Evolutionary conservation across 2,329 filamentous ascomycete species (phyloP).

Genomic region (Tolypocladium pustulatum): DNA sequence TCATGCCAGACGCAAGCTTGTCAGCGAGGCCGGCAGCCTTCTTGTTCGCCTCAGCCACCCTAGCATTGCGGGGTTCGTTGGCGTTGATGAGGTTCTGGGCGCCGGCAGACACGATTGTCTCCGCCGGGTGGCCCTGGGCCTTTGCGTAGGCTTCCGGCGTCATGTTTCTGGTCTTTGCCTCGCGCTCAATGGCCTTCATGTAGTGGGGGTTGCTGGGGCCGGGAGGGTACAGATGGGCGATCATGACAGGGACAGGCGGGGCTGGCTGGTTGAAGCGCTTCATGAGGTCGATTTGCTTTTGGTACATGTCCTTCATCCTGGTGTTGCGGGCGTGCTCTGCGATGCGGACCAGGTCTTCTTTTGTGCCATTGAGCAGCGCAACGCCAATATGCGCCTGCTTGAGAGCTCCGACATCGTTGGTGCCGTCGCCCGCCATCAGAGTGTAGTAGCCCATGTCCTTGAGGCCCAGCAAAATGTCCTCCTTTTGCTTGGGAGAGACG

Average conservation of each 20-base stretch:
- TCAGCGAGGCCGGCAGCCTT: slow-evolving; percentile 75
- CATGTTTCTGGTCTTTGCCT: slow-evolving; percentile 69
- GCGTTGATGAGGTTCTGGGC: slow-evolving; percentile 40
- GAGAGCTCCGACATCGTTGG: slow-evolving; percentile 92
- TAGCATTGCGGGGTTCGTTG: slow-evolving; percentile 10
- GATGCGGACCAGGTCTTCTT: slow-evolving; percentile 83
- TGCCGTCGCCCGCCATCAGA: slow-evolving; percentile 96
- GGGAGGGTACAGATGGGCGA: slow-evolving; percentile 89
- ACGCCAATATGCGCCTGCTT: slow-evolving; percentile 98
- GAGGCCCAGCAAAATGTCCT: slow-evolving; percentile 91
- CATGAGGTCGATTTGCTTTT: slow-evolving; percentile 91
- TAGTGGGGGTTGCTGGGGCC: slow-evolving; percentile 90
- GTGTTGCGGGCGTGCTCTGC: slow-evolving; percentile 87
- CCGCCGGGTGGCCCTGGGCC: slow-evolving; percentile 40
- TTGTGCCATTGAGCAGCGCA: slow-evolving; percentile 87
- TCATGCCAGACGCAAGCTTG: slow-evolving; percentile 74
- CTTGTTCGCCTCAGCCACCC: slow-evolving; percentile 52
- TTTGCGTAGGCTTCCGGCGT: slow-evolving; percentile 47
- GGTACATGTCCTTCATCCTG: slow-evolving; percentile 97
- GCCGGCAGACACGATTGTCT: slow-evolving; percentile 57
- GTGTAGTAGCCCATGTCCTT: slow-evolving; percentile 97
- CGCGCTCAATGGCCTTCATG: slow-evolving; percentile 79
- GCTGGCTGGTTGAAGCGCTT: slow-evolving; percentile 85
- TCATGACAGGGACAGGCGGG: slow-evolving; percentile 84
- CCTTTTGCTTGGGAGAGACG: slow-evolving; percentile 97